Percentiles rank a stretch among this genome's conserved stretches.
These are phyloP conservation scores for Thelonectria olida DNA, from an alignment of 2,329 filamentous ascomycete species.

Conservation along the genomic window DNA sequence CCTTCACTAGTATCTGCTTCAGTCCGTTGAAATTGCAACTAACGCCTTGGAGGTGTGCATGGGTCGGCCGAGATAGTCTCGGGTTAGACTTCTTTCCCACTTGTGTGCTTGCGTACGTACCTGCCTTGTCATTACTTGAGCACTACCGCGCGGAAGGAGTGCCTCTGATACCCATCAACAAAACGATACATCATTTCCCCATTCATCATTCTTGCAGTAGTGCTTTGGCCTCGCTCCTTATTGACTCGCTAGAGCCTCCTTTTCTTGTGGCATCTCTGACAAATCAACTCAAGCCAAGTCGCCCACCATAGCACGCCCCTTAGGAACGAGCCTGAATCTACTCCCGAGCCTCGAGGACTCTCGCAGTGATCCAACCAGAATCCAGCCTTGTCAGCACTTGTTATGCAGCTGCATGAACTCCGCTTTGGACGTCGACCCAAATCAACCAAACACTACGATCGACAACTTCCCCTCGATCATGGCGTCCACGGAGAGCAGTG, in stretches of 20 bases:
- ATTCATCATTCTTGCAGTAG: not conserved
- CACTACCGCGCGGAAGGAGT: slow-evolving; percentile 24
- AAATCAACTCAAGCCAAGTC: not conserved
- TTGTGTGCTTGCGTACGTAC: not conserved
- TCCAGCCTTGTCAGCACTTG: not conserved
- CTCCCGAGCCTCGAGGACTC: not conserved
- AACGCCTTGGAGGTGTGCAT: slow-evolving; percentile 3
- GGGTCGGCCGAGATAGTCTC: not conserved
- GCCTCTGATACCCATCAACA: slow-evolving; percentile 30
- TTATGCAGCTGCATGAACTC: not conserved
- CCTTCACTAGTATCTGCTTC: not conserved
- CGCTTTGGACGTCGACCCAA: not conserved
- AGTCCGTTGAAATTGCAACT: not conserved
- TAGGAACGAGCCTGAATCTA: not conserved
- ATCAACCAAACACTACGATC: not conserved
- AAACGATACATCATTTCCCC: slow-evolving; percentile 9
- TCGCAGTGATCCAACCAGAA: not conserved
- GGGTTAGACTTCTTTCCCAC: not conserved
- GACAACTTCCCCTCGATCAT: slow-evolving; percentile 35
- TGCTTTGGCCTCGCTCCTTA: not conserved
- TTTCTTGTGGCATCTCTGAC: not conserved
- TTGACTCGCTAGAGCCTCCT: not conserved
- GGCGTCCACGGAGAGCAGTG: slow-evolving; percentile 43
- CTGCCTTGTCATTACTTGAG: slow-evolving; percentile 2
- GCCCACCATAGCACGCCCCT: not conserved